Evolutionary conservation across 345 rosid species (phyloP), one percentile per base, ranked within the genome.

Genomic region (Citrus hindsii): DNA sequence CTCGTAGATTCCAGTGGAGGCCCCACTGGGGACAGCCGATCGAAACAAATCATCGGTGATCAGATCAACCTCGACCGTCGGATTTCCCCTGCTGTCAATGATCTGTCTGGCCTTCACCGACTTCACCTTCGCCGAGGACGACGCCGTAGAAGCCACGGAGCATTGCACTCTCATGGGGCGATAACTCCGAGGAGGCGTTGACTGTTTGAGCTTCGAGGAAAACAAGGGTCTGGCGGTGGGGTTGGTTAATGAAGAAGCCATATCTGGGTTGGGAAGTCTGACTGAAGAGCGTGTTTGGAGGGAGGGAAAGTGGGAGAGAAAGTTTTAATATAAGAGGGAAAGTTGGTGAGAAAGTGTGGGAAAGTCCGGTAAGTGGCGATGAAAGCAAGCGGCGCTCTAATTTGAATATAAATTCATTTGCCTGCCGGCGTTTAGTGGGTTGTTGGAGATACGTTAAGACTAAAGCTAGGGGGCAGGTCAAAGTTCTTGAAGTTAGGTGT

Each of bases 11-110:
- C 98, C 99, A 28, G 98, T 96, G 38, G 99, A 96, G 33, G 98
- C 99, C 58, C 98, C 99, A 82, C 98, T 96, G 0, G 99, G 99
- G 58, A 96, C 98, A 9, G 98, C 98, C 9, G 98, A 96, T 67
- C 98, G 91, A 80, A 88, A 92, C 67, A 92, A 90, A 64, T 85
- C 86, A 75, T 87, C 97, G 2, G 98, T 92, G 75, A 96, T 62
- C 84, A 94, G 86, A 84, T 96, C 99, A 84, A 96, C 98, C 93
- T 96, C 97, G 60, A 96, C 94, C 35, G 98, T 96, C 0, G 99
- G 98, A 83, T 96, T 96, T 6, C 99, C 99, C 73, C 99, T 84
- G 84, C 99, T 96, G 87, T 96, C 99, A 5, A 96, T 90, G 85
- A 96, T 96, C 93, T 96, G 99, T 77, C 99, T 90, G 40, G 99